Conservation (phyloP, 345 rosid genomes). For the Durio zibethinus region DNA sequence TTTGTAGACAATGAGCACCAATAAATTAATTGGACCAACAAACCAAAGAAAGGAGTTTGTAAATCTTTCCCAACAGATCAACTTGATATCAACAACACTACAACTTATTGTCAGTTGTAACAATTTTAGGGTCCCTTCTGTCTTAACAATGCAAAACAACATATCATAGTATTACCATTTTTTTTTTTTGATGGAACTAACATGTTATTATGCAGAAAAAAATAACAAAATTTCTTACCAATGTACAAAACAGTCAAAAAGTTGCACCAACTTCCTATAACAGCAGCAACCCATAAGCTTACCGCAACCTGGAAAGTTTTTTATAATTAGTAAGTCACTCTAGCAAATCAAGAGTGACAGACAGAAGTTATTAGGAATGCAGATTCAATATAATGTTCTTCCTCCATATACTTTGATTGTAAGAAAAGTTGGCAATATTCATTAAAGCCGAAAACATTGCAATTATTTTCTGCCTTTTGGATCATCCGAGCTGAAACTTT, state of each 20-base stretch:
- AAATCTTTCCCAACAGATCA: background rate
- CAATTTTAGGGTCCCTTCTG: background rate
- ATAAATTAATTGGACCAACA: background rate
- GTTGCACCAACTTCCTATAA: conserved; percentile 95
- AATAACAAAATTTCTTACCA: conserved; percentile 45
- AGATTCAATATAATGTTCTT: background rate
- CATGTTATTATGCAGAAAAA: background rate
- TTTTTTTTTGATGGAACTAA: background rate
- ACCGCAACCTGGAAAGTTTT: conserved; percentile 46
- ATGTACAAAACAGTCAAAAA: conserved; percentile 84
- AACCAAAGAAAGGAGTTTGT: background rate
- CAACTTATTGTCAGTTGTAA: background rate
- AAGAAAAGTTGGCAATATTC: background rate
- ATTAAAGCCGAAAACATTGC: background rate
- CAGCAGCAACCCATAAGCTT: conserved; percentile 73
- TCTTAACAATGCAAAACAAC: background rate
- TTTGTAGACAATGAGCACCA: background rate
- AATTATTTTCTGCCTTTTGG: background rate
- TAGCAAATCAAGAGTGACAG: background rate
- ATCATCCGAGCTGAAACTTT: background rate
- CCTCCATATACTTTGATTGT: background rate
- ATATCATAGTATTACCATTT: background rate
- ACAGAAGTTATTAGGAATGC: background rate
- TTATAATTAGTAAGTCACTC: background rate
- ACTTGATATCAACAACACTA: background rate